phyloP scores from a whole-genome alignment of 805 yeast species.

The Cyberlindnera sargentensis region DNA sequence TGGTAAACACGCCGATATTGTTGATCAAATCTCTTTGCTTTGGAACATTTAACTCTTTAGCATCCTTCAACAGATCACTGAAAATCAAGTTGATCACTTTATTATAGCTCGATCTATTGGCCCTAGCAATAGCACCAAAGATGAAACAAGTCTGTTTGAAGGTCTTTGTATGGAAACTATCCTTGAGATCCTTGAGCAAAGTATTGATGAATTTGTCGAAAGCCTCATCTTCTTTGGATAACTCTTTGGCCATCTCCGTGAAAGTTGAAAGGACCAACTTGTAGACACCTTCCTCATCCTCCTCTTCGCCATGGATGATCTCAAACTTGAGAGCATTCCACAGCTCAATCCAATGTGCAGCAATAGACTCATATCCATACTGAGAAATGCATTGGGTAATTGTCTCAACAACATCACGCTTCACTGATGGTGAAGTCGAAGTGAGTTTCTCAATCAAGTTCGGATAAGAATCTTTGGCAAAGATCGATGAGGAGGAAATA shows the following conservation, averaged over 20 bases:
- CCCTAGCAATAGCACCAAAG: conserved; percentile 47
- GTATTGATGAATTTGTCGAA: conserved; percentile 35
- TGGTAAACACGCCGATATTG: conserved; percentile 52
- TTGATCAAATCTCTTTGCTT: conserved; percentile 55
- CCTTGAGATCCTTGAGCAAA: conserved; percentile 43
- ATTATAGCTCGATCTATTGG: conserved; percentile 41
- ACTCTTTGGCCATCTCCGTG: conserved; percentile 33
- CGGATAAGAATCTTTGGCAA: conserved; percentile 69
- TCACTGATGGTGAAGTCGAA: conserved; percentile 65
- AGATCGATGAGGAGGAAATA: conserved; percentile 51
- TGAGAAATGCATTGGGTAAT: conserved; percentile 46
- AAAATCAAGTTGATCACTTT: conserved; percentile 39
- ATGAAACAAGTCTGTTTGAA: conserved; percentile 58
- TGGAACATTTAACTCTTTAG: conserved; percentile 38
- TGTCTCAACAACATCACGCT: conserved; percentile 66
- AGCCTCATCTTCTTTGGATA: conserved; percentile 25
- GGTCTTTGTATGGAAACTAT: conserved; percentile 43
- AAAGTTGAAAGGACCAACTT: conserved; percentile 40
- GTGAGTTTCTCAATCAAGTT: conserved; percentile 74
- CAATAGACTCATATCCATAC: conserved; percentile 43
- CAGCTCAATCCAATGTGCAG: conserved; percentile 59
- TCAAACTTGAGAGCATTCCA: conserved; percentile 91
- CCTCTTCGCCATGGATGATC: conserved; percentile 71
- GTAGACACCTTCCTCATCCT: conserved; percentile 32
- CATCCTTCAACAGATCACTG: conserved; percentile 32